These are phyloP conservation scores for Daldinia grandis DNA, from an alignment of 495 filamentous ascomycete species.

Conservation along the genomic window DNA sequence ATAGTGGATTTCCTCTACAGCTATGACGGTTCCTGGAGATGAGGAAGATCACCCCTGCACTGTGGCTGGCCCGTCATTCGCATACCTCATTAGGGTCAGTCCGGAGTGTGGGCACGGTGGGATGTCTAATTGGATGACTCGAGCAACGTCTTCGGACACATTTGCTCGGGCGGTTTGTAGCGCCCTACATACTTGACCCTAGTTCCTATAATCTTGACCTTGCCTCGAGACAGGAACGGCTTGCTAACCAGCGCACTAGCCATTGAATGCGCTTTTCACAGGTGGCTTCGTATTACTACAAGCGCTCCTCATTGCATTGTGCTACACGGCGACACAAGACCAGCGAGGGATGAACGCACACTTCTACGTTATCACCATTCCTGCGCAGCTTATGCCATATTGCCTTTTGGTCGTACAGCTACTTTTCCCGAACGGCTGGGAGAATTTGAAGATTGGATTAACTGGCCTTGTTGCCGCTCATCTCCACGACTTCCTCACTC, in stretches of 20 bases:
- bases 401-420: slow-evolving; percentile 76
- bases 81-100: slow-evolving; percentile 75
- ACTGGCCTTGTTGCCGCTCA: slow-evolving; percentile 84
- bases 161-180: slow-evolving; percentile 76
- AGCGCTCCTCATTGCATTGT: slow-evolving; percentile 77
- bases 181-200: slow-evolving; percentile 79
- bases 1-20: slow-evolving; percentile 72
- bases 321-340: slow-evolving; percentile 84
- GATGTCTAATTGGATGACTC: slow-evolving; percentile 86
- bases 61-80: slow-evolving; percentile 78
- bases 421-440: slow-evolving; percentile 60
- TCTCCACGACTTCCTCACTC: slow-evolving; percentile 83
- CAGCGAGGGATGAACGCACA: slow-evolving; percentile 73
- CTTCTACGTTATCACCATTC: slow-evolving; percentile 81
- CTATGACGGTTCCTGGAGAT: slow-evolving; percentile 97
- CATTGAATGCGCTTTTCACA: slow-evolving; percentile 59
- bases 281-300: slow-evolving; percentile 63
- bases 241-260: slow-evolving; percentile 50
- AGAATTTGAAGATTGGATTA: slow-evolving; percentile 61
- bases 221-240: slow-evolving; percentile 5
- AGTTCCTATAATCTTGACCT: slow-evolving; percentile 3
- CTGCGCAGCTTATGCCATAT: slow-evolving; percentile 76
- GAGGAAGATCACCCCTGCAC: slow-evolving; percentile 96
- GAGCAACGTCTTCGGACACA: slow-evolving; percentile 61
- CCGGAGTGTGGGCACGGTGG: slow-evolving; percentile 88